Evolutionary conservation across 164 flowering plant species (phyloP), one percentile per base, ranked within the genome.

Genomic region (Akebia trifoliata): DNA sequence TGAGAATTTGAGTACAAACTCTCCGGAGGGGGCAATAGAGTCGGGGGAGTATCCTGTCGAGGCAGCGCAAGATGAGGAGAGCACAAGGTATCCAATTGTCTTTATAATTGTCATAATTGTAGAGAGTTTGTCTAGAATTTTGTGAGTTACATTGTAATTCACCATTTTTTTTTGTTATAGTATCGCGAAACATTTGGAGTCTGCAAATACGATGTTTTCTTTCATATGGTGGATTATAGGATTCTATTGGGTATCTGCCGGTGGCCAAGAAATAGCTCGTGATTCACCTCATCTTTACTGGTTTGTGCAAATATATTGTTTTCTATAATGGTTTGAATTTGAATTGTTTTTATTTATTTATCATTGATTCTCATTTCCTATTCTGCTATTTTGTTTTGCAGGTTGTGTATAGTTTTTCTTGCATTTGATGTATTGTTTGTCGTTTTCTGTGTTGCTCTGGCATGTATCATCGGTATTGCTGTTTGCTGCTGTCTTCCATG

Each of bases 401-500:
- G 95, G 95, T 84, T 87, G 4, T 84, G 83, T 68, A 74, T 87
- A 15, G 60, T 74, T 22, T 85, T 87, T 64, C 81, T 87, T 53
- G 86, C 81, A 20, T 79, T 84, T 61, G 95, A 87, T 57, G 89
- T 85, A 59, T 77, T 85, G 70, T 82, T 87, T 66, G 91, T 87
- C 9, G 72, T 83, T 21, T 74, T 87, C 65, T 87, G 95, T 37
- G 81, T 87, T 60, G 85, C 80, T 26, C 65, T 85, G 50, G 95
- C 95, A 7, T 82, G 89, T 64, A 77, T 84, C 12, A 77, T 87
- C 67, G 95, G 95, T 44, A 77, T 87, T 64, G 89, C 95, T 56
- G 87, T 87, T 53, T 87, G 95, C 79, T 87, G 89, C 72, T 87
- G 87, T 60, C 84, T 87, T 48, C 95, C 95, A 6, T 87, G 95